Percentiles rank a stretch among this genome's conserved stretches.
Conservation (phyloP, 495 filamentous ascomycete species). For the Platismatia glauca region DNA sequence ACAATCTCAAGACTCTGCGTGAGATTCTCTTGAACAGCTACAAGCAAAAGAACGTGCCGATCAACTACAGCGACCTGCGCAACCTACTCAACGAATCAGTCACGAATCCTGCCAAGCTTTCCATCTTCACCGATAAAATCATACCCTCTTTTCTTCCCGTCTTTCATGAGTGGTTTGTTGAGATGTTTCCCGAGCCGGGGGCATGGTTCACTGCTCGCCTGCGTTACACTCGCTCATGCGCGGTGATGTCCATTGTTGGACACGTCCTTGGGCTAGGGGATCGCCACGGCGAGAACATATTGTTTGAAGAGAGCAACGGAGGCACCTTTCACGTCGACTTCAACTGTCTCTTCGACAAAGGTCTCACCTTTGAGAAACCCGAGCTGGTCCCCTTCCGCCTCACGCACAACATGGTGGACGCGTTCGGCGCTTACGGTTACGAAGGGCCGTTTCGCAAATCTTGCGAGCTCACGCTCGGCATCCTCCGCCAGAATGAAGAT, state of each 20-base stretch:
- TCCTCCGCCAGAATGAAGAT: constrained; percentile 86
- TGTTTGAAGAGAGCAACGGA: constrained; percentile 89
- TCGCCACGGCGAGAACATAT: constrained; percentile 95
- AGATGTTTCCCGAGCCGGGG: constrained; percentile 86
- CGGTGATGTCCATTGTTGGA: constrained; percentile 96
- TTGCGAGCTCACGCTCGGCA: constrained; percentile 73
- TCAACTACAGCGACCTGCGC: constrained; percentile 53
- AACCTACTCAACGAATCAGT: constrained; percentile 50
- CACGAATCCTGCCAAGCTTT: constrained; percentile 42
- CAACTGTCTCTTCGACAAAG: constrained; percentile 99
- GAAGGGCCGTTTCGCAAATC: constrained; percentile 87
- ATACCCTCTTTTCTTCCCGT: constrained; percentile 61
- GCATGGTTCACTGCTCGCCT: constrained; percentile 89
- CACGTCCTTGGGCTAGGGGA: constrained; percentile 91
- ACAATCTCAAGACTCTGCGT: constrained; percentile 83
- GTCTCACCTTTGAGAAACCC: constrained; percentile 87
- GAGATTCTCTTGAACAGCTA: constrained; percentile 80
- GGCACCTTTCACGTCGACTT: constrained; percentile 97
- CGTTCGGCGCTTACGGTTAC: constrained; percentile 87
- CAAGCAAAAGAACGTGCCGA: constrained; percentile 53
- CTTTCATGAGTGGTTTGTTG: constrained; percentile 88
- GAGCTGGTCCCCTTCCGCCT: constrained; percentile 96
- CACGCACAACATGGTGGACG: constrained; percentile 96
- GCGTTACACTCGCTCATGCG: constrained; percentile 83
- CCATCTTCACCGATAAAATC: constrained; percentile 63